phyloP scores from a whole-genome alignment of 1,284 basidiomycete genomes.

The Moniliophthora roreri region DNA sequence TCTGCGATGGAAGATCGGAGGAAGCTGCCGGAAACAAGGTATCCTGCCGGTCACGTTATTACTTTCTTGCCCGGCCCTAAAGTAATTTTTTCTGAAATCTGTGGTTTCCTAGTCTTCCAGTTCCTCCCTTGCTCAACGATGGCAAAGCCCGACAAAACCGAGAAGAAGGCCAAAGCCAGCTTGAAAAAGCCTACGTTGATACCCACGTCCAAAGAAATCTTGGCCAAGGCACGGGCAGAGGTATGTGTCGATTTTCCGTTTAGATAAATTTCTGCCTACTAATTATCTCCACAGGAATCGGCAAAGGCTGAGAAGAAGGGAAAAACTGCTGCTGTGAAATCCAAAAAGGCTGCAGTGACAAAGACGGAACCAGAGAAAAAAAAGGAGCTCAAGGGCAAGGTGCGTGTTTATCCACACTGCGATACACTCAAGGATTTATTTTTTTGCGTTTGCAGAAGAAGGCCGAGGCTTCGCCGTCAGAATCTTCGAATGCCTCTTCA shows the following conservation, averaged over 20 bases:
- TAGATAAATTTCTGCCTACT: background rate
- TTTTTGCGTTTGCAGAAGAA: background rate
- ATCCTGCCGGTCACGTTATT: no score
- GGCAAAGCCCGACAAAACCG: slow-evolving; percentile 50
- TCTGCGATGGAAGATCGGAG: no score
- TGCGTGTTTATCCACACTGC: background rate
- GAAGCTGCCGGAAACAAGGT: no score
- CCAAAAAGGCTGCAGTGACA: slow-evolving; percentile 8
- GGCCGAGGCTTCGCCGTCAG: slow-evolving; percentile 6
- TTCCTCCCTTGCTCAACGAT: slow-evolving; percentile 25
- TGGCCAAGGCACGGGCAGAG: background rate
- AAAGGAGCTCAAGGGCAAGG: background rate
- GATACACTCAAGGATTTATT: no score
- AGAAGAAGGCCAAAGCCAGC: slow-evolving; percentile 8
- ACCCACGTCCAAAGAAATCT: background rate
- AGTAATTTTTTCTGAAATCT: slow-evolving; percentile 10
- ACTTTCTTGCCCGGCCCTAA: background rate
- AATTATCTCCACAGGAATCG: background rate
- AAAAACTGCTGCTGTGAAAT: slow-evolving; percentile 12
- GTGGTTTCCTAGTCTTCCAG: slow-evolving; percentile 12
- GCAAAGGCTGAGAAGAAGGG: slow-evolving; percentile 18
- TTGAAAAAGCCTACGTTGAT: background rate
- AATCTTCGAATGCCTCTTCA: slow-evolving; percentile 6
- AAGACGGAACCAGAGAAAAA: slow-evolving; percentile 1
- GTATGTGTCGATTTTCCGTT: background rate